Base-by-base conservation (phyloP, 805 yeast genomes). In the Candida palmyrensis region DNA sequence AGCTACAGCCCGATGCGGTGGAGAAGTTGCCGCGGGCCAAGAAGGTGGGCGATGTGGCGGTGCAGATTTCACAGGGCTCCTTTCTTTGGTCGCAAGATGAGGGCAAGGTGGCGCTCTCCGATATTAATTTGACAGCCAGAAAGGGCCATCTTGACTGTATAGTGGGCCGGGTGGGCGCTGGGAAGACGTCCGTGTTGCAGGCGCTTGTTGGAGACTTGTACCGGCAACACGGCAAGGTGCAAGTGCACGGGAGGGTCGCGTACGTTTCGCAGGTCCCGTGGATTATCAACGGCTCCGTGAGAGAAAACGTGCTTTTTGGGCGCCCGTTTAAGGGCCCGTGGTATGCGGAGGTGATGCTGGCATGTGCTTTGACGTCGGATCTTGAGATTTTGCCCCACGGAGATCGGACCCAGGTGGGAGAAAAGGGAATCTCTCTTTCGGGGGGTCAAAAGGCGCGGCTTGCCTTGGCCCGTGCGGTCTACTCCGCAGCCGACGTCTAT, bases 381-480 rank as follows among this genome's bases (percentile, higher is more conserved):
- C 66, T 92, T 40, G 75, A 73, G 18, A 76, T 80, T 18, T 70
- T 92, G 39, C 86, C 96, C 2, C 84, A 87, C 49, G 96, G 96
- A 34, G 97, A 92, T 54, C 69, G 68, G 32, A 92, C 98, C 5
- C 77, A 84, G 47, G 97, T 92, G 36, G 98, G 98, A 41, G 98
- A 92, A 63, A 87, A 90, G 56, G 98, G 98, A 42, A 89, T 92
- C 31, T 86, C 97, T 7, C 68, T 92, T 31, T 85, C 96, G 27
- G 98, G 98, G 32, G 98, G 98, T 27, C 98, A 92, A 59, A 92
- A 92, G 69, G 97, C 98, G 0, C 79, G 98, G 55, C 71, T 92
- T 25, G 79, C 95, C 1, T 71, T 92, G 33, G 98, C 98, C 0
- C 76, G 98, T 55, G 97, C 98, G 9, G 96, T 92, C 6, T 92